Conservation (phyloP, 495 filamentous ascomycete species). For the Jackrogersella minutella region DNA sequence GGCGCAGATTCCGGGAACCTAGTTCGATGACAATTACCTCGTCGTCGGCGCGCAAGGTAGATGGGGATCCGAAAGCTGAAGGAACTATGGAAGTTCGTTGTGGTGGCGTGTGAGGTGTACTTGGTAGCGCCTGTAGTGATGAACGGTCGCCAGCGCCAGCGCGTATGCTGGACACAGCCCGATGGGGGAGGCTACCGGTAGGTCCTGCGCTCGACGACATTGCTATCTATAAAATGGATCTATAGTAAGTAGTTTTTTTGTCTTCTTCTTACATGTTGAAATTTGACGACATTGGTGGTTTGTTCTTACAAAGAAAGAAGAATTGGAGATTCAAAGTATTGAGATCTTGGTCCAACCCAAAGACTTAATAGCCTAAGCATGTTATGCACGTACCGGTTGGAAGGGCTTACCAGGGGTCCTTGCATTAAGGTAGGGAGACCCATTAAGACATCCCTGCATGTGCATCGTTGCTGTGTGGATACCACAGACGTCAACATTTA, state of each 20-base stretch:
- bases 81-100: conserved; percentile 65
- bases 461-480: conserved; percentile 33
- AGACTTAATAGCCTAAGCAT: neutral
- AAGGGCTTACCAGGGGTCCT: neutral
- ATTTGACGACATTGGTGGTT: neutral
- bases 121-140: conserved; percentile 42
- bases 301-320: too few species aligned
- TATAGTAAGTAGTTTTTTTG: too few species aligned
- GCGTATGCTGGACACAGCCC: conserved; percentile 61
- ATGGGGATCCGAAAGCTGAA: conserved; percentile 71
- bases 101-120: conserved; percentile 64
- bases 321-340: too few species aligned
- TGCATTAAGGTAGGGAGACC: neutral
- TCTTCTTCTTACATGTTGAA: conserved; percentile 30
- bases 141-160: conserved; percentile 49
- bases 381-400: conserved; percentile 7
- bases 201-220: conserved; percentile 45
- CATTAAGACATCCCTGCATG: neutral
- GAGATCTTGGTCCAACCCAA: too few species aligned
- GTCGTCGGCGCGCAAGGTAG: conserved; percentile 80
- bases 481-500: conserved; percentile 34
- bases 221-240: too few species aligned
- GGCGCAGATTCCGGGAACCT: conserved; percentile 78
- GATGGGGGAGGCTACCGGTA: conserved; percentile 55
- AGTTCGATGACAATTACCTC: conserved; percentile 85